Base-by-base conservation (phyloP, 106 monocot genomes). In the Dendrobium nobile region DNA sequence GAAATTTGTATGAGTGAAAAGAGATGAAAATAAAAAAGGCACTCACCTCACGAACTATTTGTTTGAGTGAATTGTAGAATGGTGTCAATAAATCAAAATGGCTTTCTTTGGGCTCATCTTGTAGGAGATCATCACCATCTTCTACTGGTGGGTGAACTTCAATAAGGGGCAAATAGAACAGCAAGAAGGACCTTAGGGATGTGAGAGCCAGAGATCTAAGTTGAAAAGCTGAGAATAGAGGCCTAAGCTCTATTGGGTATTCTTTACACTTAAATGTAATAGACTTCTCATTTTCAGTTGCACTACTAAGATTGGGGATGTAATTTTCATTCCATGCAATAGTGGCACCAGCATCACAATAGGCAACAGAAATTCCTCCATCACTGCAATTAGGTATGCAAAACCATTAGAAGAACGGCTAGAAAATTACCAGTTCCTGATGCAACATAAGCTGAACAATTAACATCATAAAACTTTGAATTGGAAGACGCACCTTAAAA, bases 81-180 rank as follows among this genome's bases (percentile, higher is more conserved):
- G 97, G 97, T 72, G 84, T 78, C 70, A 92, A 85, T 78, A 94
- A 87, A 88, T 98, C 94, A 33, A 89, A 72, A 77, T 79, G 77
- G 24, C n/a, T 81, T 43, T 92, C 87, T 80, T 87, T 82, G 44
- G 85, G 65, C 74, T 22, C 20, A 82, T 90, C 88, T 84, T 85
- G 68, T 73, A 58, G 73, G 54, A 85, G 33, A 87, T 92, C 97
- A 79, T 90, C 94, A 44, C 92, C 92, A 47, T 89, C 94, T 78
- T 88, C 89, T 15, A 54, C 24, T 51, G 87, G 82, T 40, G 80
- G 76, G 3, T 55, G 87, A n/a, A 61, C n/a, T n/a, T 61, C 61
- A 80, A 98, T 76, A 77, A 98, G 92, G 44, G 97, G 97, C 78
- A 98, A 86, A 89, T 92, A 98, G 54, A 87, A 94, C 81, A 91